Evolutionary conservation across 306 rosid species (phyloP).

Genomic region (Vicia faba): DNA sequence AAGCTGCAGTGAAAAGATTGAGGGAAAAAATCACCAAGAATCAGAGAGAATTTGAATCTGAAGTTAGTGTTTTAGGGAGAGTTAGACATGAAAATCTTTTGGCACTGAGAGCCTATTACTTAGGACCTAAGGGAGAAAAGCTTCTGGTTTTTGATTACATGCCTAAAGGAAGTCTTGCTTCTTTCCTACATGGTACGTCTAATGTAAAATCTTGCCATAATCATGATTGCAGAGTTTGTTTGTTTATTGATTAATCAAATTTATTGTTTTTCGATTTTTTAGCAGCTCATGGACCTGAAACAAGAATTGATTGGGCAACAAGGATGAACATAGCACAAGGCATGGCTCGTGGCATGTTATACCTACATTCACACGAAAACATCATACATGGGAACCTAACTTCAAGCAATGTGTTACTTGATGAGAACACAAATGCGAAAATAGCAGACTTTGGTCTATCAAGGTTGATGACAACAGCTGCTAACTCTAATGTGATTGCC

Average conservation of each 20-base stretch:
- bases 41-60: constrained; percentile 84
- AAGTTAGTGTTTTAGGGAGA: constrained; percentile 68
- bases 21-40: constrained; percentile 82
- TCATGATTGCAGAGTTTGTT: not conserved
- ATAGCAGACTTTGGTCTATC: constrained; percentile 88
- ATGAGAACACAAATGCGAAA: constrained; percentile 55
- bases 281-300: constrained; percentile 79
- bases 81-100: constrained; percentile 79
- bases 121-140: constrained; percentile 90
- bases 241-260: not conserved
- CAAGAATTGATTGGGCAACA: constrained; percentile 73
- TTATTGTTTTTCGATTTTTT: constrained; percentile 7
- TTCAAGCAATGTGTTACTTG: constrained; percentile 75
- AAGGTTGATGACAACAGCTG: constrained; percentile 81
- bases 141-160: constrained; percentile 86
- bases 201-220: constrained; percentile 3
- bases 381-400: constrained; percentile 85
- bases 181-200: constrained; percentile 78
- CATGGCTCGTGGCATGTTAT: constrained; percentile 63
- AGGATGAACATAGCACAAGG: constrained; percentile 83
- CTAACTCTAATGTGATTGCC: constrained; percentile 79
- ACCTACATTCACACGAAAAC: constrained; percentile 76
- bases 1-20: constrained; percentile 94
- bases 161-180: constrained; percentile 75
- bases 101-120: constrained; percentile 82